Base-by-base conservation (phyloP, 2,329 filamentous ascomycete genomes). In the Ceratocystis harringtonii region DNA sequence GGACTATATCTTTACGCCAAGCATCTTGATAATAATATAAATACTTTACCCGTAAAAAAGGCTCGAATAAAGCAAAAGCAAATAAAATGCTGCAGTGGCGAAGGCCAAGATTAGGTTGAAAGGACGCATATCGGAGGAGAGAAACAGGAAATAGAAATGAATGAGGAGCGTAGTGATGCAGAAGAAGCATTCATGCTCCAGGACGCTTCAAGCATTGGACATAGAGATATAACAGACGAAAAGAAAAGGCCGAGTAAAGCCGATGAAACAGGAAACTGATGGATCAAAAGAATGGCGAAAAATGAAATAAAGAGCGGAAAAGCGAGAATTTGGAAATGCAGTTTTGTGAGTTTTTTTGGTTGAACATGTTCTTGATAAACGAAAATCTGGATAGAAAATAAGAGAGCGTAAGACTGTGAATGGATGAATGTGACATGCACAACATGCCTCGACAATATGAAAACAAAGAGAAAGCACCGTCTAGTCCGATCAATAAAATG, bases 401-500 rank as follows among this genome's bases (percentile, higher is more conserved):
- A 32, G 15, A 57, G 52, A 57, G 52, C 52, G 61, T 32, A 17
- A 61, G 36, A 41, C 36, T 15, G 36, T 15, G 36, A 43, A 61
- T 41, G 22, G 22, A 28, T 28, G 41, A 45, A 22, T 45, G 41
- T 44, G 17, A 32, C 43, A 25, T 60, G 43, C n/a, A 44, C 22
- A 61, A 8, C n/a, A 12, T 10, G 5, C 32, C 19, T 41, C 28
- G 41, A 65, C 10, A 50, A 25, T 52, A 58, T 61, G 48, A 30
- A 61, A 30, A 30, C 3, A 58, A 52, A 32, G 25, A 55, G 61
- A 44, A 44, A 44, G 61, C 36, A 65, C 41, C 61, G 64, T 64
- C 48, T 64, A 55, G 55, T 30, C 41, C 52, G 61, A 60, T 63
- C 58, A 61, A 44, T 4, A 41, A 41, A 30, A 45, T 44, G 28